Base-by-base conservation (phyloP, 192 early-diverging fungal species). In the Coemansia sp. region DNA sequence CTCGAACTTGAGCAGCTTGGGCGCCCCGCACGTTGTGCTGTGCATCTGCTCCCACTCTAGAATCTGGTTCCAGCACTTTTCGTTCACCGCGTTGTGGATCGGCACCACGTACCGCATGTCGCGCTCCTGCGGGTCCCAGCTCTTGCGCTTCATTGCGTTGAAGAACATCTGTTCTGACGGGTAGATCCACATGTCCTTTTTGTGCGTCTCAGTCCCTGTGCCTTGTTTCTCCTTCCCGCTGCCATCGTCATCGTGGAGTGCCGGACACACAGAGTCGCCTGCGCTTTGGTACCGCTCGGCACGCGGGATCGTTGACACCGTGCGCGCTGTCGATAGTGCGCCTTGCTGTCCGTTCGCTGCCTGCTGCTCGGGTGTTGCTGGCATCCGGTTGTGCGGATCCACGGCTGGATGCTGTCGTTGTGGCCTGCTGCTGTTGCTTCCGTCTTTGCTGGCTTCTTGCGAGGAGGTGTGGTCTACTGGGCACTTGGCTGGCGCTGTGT, bases 131-230 rank as follows among this genome's bases (percentile, higher is more conserved):
- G 95, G 89, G 57, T 87, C 67, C 93, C 93, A 95, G 74, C 91
- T 92, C 68, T 97, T 97, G 71, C 95, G 88, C 69, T 86, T 89
- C 91, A 97, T 94, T 1, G 95, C 95, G 61, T 97, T 97, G 84
- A 91, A 97, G 60, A 97, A 97, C 91, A 93, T 93, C 78, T 95
- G 93, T 72, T 96, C 93, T 19, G 91, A 93, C 8, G 95, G 95
- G 66, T 97, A 97, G 10, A 95, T 79, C 95, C 95, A 95, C 45
- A 61, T 71, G 16, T 71, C 72, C 57, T 73, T 63, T 5, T 20
- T 11, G 1, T 32, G 32, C 79, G 22, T 50, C 41, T 44, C 13
- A 39, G 13, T 59, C 38, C 45, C 69, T 67, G 25, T 11, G 11
- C 46, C 2, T 32, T 32, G 46, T 61, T 57, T 79, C 64, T 70